phyloP scores from a whole-genome alignment of 441 rosid species.

The Gossypium laxum region DNA sequence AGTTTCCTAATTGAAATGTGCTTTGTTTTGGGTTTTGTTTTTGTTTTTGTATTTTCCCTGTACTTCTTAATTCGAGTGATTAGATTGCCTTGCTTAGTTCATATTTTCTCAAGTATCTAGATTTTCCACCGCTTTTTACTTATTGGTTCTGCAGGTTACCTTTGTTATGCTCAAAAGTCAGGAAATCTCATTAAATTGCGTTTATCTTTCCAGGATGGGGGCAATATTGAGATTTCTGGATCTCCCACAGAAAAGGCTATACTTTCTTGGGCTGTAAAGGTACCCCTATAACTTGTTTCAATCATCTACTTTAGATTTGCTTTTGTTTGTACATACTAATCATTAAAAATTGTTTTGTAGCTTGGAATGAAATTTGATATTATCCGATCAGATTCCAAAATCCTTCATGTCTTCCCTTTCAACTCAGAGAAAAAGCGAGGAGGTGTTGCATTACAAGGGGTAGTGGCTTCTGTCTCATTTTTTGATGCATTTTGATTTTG shows the following conservation, averaged over 20 bases:
- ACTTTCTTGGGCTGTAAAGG: slow-evolving; percentile 88
- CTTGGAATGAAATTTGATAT: slow-evolving; percentile 81
- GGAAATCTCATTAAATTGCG: background rate
- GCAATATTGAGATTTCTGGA: slow-evolving; percentile 70
- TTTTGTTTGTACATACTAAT: slow-evolving; percentile 8
- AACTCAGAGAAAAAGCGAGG: slow-evolving; percentile 96
- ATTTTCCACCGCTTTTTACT: background rate
- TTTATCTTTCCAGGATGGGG: slow-evolving; percentile 55
- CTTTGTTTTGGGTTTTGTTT: background rate
- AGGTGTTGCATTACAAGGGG: slow-evolving; percentile 78
- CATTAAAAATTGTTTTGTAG: slow-evolving; percentile 36
- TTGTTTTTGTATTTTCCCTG: background rate
- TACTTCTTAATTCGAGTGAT: background rate
- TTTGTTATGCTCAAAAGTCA: slow-evolving; percentile 2
- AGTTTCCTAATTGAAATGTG: background rate
- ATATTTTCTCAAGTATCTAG: background rate
- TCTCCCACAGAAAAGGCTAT: slow-evolving; percentile 97
- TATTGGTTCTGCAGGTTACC: slow-evolving; percentile 3
- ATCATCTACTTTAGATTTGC: slow-evolving; percentile 9
- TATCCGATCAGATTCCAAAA: slow-evolving; percentile 53
- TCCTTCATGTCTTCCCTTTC: slow-evolving; percentile 84
- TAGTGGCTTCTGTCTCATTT: slow-evolving; percentile 24
- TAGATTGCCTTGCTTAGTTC: background rate
- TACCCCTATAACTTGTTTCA: slow-evolving; percentile 18
- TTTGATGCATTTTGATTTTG: slow-evolving; percentile 15